A percentile compares a stretch with the other conserved stretches of the same genome.
Conservation (phyloP, 495 filamentous ascomycete genomes). For the Xylaria intraflava region DNA sequence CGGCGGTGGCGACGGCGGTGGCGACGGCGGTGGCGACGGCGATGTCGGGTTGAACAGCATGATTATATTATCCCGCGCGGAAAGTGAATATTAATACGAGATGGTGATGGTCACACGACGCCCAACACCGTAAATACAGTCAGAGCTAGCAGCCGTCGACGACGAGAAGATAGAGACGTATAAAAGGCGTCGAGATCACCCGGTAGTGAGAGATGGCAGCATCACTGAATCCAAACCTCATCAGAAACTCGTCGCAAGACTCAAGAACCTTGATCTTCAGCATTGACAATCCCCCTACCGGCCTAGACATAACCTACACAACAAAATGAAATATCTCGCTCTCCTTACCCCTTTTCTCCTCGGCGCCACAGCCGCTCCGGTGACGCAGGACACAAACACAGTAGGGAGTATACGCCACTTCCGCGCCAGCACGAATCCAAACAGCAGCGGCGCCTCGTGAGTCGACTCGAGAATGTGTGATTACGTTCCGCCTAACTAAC, state of each 20-base stretch:
- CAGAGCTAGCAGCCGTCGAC: no score
- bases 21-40: neutral
- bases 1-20: neutral
- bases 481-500: neutral
- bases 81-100: neutral
- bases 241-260: no score
- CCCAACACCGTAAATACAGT: neutral
- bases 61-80: neutral
- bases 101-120: neutral
- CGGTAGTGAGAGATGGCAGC: no score
- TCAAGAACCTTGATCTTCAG: no score
- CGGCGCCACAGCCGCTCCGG: slow-evolving; percentile 17
- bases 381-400: slow-evolving; percentile 10
- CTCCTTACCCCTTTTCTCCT: slow-evolving; percentile 18
- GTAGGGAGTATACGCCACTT: slow-evolving; percentile 16
- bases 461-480: neutral
- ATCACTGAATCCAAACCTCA: no score
- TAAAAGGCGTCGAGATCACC: no score
- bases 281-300: no score
- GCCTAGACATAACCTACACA: no score
- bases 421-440: slow-evolving; percentile 12
- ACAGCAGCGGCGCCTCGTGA: slow-evolving; percentile 20
- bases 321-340: slow-evolving; percentile 22
- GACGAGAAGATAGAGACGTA: no score
- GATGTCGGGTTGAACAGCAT: neutral